Percentiles rank a stretch among this genome's conserved stretches.
phyloP scores from a whole-genome alignment of 2,329 filamentous ascomycete genomes.

The Colletotrichum gigasporum region DNA sequence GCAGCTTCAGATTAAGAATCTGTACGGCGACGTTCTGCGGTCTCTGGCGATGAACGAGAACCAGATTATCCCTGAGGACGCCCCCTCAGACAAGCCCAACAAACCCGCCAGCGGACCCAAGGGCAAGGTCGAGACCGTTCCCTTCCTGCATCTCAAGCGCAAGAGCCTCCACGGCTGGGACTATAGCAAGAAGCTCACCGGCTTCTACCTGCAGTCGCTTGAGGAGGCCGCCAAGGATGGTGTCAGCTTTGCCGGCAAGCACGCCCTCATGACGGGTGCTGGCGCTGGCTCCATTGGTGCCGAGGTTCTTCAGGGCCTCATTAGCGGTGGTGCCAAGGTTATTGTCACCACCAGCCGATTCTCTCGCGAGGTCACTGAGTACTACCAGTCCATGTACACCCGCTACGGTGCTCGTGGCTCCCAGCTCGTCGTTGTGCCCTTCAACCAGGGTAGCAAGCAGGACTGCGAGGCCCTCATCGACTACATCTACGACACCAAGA shows the following conservation, averaged over 20 bases:
- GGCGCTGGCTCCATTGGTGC: slow-evolving; percentile 98
- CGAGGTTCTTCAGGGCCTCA: slow-evolving; percentile 93
- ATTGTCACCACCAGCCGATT: slow-evolving; percentile 96
- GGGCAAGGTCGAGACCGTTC: slow-evolving; percentile 96
- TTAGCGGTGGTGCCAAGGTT: slow-evolving; percentile 96
- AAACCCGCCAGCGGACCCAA: slow-evolving; percentile 72
- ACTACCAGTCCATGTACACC: slow-evolving; percentile 99
- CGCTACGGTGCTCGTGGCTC: slow-evolving; percentile 93
- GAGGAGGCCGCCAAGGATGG: slow-evolving; percentile 88
- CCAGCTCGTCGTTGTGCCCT: slow-evolving; percentile 96
- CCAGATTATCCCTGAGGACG: slow-evolving; percentile 91
- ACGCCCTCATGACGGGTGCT: slow-evolving; percentile 97
- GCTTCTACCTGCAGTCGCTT: slow-evolving; percentile 89
- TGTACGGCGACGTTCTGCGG: slow-evolving; percentile 94
- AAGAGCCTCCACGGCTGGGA: slow-evolving; percentile 96
- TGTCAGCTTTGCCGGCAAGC: slow-evolving; percentile 93
- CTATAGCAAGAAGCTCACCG: slow-evolving; percentile 98
- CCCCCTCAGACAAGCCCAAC: slow-evolving; percentile 42
- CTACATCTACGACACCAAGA: slow-evolving; percentile 97
- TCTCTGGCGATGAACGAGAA: slow-evolving; percentile 98
- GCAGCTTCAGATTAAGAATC: slow-evolving; percentile 92
- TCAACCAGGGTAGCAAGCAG: slow-evolving; percentile 99
- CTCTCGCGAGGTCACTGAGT: slow-evolving; percentile 97
- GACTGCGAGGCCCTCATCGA: slow-evolving; percentile 93
- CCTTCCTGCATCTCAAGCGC: slow-evolving; percentile 96